Percentiles rank a stretch among this genome's conserved stretches.
Conservation (phyloP, 306 rosid genomes). For the Inga leiocalycina region DNA sequence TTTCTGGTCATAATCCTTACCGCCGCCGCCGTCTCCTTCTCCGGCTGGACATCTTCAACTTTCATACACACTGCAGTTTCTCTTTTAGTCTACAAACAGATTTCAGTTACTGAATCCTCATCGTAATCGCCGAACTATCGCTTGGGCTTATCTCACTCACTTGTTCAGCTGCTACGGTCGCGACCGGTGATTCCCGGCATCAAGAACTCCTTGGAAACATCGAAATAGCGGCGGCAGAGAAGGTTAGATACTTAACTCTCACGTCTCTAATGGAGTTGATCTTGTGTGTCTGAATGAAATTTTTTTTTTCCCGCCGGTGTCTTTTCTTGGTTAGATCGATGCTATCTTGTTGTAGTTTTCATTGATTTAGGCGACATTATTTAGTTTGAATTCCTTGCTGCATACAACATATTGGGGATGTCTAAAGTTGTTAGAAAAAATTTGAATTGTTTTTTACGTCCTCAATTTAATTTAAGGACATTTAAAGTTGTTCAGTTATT, state of each 20-base stretch:
- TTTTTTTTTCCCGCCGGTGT: not conserved
- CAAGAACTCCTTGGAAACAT: not conserved
- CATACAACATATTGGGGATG: too few species aligned
- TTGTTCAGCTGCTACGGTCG: not conserved
- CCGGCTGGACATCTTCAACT: not conserved
- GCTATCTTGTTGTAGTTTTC: not conserved
- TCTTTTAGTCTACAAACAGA: not conserved
- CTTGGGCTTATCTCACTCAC: not conserved
- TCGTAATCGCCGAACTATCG: too few species aligned
- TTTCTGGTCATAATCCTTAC: too few species aligned
- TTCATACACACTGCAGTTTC: too few species aligned
- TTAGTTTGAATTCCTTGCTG: not conserved
- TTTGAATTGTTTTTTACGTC: too few species aligned
- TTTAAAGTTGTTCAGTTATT: too few species aligned
- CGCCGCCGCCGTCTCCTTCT: not conserved
- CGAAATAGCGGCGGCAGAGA: not conserved
- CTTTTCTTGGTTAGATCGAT: not conserved
- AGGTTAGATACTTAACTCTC: constrained; percentile 6
- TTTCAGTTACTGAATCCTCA: not conserved
- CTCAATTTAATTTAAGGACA: too few species aligned
- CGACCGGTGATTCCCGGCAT: too few species aligned
- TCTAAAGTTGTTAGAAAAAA: too few species aligned
- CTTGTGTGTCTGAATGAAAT: not conserved
- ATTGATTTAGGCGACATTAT: not conserved
- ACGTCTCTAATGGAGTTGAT: not conserved